These are phyloP conservation scores for Aureobasidium mangrovei DNA, from an alignment of 2,329 filamentous ascomycete species.

Conservation along the genomic window DNA sequence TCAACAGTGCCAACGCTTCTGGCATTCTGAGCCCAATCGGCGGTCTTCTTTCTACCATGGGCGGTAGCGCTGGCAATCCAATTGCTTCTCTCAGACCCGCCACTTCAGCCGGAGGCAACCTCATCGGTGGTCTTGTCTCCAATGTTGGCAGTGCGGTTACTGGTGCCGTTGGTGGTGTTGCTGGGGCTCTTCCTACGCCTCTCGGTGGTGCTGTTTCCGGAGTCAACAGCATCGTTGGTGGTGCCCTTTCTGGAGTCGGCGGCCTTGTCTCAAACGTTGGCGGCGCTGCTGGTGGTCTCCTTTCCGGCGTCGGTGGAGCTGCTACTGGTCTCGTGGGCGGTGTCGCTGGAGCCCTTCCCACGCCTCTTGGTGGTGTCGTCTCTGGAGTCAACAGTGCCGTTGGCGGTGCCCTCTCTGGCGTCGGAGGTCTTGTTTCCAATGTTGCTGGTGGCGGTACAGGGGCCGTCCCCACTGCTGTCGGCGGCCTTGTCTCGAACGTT, in stretches of 20 bases:
- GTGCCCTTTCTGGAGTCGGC: neutral
- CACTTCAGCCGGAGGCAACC: neutral
- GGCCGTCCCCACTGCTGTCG: neutral
- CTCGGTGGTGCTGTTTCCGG: neutral
- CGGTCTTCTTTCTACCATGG: neutral
- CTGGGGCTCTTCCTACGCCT: neutral
- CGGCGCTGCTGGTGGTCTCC: neutral
- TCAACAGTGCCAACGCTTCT: constrained; percentile 2
- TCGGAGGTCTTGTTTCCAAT: neutral
- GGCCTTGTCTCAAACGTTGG: neutral
- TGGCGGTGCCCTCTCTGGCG: neutral
- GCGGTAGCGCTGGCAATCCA: too few species aligned
- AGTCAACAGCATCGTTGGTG: too few species aligned
- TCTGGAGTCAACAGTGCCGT: constrained; percentile 1
- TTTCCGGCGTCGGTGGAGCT: neutral
- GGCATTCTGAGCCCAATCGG: neutral
- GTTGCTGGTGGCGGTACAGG: neutral
- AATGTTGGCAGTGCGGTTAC: neutral
- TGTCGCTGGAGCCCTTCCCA: neutral
- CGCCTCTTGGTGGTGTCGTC: neutral
- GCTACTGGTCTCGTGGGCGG: neutral
- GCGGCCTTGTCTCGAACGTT: neutral
- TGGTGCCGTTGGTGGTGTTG: neutral
- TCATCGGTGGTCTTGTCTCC: neutral
- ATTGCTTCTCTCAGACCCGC: neutral